Conservation (phyloP, 2,329 filamentous ascomycete species). For the Venturia effusa region DNA sequence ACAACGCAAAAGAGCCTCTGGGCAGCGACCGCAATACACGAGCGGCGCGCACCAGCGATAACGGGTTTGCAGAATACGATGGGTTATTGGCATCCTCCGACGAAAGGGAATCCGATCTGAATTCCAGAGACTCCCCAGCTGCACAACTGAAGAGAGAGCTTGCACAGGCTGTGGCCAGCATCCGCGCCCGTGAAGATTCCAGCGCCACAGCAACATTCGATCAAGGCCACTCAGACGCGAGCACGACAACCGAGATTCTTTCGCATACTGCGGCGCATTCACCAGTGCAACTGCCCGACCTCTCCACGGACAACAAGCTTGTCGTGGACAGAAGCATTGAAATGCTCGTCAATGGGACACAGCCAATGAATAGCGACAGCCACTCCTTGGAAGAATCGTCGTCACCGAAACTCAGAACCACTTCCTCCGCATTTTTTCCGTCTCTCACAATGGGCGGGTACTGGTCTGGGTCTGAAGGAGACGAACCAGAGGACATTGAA, state of each 20-base stretch:
- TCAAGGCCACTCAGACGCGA: neutral
- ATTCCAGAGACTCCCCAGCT: neutral
- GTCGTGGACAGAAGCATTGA: neutral
- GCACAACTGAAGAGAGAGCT: neutral
- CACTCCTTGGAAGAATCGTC: neutral
- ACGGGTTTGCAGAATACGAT: neutral
- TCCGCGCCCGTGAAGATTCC: neutral
- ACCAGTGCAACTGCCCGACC: neutral
- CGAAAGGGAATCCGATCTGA: neutral
- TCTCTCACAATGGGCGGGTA: conserved; percentile 68
- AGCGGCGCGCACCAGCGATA: neutral
- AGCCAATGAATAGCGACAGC: neutral
- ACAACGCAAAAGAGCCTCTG: conserved; percentile 23
- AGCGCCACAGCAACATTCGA: neutral
- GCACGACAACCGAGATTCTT: neutral
- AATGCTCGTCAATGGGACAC: neutral
- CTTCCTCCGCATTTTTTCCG: conserved; percentile 55
- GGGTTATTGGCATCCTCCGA: neutral
- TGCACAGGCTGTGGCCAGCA: neutral
- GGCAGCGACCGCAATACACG: conserved; percentile 16
- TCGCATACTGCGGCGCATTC: neutral
- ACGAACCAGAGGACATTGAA: conserved; percentile 45
- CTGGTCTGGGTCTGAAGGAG: conserved; percentile 65
- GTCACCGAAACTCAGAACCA: conserved; percentile 12
- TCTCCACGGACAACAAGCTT: neutral